These are phyloP conservation scores for Xylariaceae sp. DNA, from an alignment of 2,329 filamentous ascomycete genomes.

Conservation along the genomic window DNA sequence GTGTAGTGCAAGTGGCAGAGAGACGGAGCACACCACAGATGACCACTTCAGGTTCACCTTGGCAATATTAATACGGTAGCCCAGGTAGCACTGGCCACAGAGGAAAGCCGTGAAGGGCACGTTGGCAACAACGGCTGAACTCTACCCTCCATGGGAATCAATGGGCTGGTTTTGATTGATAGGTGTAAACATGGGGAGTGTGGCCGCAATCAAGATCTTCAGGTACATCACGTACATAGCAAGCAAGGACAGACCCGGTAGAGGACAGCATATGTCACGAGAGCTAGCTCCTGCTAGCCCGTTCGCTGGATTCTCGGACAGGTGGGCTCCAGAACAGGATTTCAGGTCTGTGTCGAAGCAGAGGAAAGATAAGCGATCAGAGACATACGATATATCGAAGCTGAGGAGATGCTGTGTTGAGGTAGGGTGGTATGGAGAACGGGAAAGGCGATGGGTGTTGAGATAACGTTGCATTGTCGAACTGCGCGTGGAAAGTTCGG, in stretches of 20 bases:
- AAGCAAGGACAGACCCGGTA: slow-evolving; percentile 8
- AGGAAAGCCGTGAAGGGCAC: slow-evolving; percentile 5
- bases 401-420: slow-evolving; percentile 10
- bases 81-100: background rate
- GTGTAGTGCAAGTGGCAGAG: slow-evolving; percentile 9
- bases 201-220: slow-evolving; percentile 30
- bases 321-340: slow-evolving; percentile 9
- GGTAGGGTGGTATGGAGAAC: slow-evolving; percentile 9
- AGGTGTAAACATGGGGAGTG: slow-evolving; percentile 9
- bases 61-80: background rate
- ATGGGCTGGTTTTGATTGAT: slow-evolving; percentile 1
- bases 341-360: slow-evolving; percentile 7
- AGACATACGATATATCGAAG: slow-evolving; percentile 11
- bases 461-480: slow-evolving; percentile 21
- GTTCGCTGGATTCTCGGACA: slow-evolving; percentile 5
- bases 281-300: background rate
- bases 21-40: slow-evolving; percentile 7
- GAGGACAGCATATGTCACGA: background rate
- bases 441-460: slow-evolving; percentile 15
- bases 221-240: slow-evolving; percentile 22
- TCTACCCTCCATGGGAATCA: slow-evolving; percentile 18
- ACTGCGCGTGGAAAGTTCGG: slow-evolving; percentile 19
- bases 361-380: slow-evolving; percentile 3
- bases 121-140: slow-evolving; percentile 20
- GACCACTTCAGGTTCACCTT: slow-evolving; percentile 7